These are phyloP conservation scores for Zoysia japonica DNA, from an alignment of 176 grass and related monocot species.

Conservation along the genomic window DNA sequence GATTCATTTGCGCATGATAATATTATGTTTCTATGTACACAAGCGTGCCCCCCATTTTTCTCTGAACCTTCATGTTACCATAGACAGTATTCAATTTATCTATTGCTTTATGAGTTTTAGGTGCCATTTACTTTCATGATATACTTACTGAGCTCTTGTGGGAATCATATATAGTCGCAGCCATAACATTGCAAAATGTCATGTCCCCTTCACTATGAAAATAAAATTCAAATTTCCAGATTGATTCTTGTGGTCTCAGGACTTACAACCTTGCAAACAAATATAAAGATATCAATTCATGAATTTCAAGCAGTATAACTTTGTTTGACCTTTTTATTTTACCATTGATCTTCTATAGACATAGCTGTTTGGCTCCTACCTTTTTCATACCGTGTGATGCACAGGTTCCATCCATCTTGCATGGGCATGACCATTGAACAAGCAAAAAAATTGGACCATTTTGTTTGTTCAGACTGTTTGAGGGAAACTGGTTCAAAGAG, in stretches of 20 bases:
- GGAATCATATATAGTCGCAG: neutral
- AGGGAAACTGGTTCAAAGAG: constrained; percentile 62
- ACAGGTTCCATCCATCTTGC: constrained; percentile 89
- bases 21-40: neutral
- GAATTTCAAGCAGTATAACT: neutral
- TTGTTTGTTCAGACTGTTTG: constrained; percentile 64
- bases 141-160: neutral
- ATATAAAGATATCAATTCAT: neutral
- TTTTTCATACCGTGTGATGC: constrained; percentile 19
- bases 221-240: constrained; percentile 5
- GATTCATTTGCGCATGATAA: neutral
- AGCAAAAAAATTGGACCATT: constrained; percentile 78
- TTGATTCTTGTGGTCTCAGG: constrained; percentile 30
- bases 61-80: constrained; percentile 11
- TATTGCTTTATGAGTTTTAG: constrained; percentile 2
- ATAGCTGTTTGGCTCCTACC: neutral
- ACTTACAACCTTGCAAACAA: neutral
- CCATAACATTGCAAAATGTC: constrained; percentile 17
- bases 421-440: constrained; percentile 76
- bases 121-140: neutral
- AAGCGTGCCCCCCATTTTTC: neutral
- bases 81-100: neutral
- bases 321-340: constrained; percentile 16
- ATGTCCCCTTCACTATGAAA: constrained; percentile 21
- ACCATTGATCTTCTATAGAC: neutral